These are phyloP conservation scores for Penicillium concentricum DNA, from an alignment of 2,329 filamentous ascomycete species.

Conservation along the genomic window DNA sequence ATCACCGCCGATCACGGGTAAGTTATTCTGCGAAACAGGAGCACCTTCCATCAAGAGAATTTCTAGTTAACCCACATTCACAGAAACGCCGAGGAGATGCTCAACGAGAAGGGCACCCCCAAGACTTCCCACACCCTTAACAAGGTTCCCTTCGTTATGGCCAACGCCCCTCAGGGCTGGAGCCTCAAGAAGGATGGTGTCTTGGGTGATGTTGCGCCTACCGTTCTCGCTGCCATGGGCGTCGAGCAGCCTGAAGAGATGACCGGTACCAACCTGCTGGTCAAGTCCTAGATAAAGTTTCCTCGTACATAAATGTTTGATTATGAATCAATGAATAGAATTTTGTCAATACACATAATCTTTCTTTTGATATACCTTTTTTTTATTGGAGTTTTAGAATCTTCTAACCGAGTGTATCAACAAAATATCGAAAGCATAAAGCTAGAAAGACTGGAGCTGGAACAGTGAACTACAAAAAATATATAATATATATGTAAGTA, in stretches of 20 bases:
- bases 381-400: background rate
- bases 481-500: background rate
- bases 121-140: slow-evolving; percentile 99
- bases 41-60: background rate
- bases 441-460: background rate
- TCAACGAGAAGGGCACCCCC: slow-evolving; percentile 89
- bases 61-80: slow-evolving; percentile 20
- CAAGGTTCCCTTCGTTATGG: slow-evolving; percentile 97
- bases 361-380: background rate
- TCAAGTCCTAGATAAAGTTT: slow-evolving; percentile 56
- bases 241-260: slow-evolving; percentile 87
- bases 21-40: slow-evolving; percentile 28
- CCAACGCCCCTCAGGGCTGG: slow-evolving; percentile 89
- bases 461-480: no score
- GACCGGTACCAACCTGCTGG: slow-evolving; percentile 79
- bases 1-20: slow-evolving; percentile 92
- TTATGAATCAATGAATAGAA: slow-evolving; percentile 26
- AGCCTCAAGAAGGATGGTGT: slow-evolving; percentile 82
- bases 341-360: slow-evolving; percentile 21
- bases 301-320: slow-evolving; percentile 13
- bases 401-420: background rate
- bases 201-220: slow-evolving; percentile 97
- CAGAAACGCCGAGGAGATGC: slow-evolving; percentile 96
- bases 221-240: slow-evolving; percentile 85
- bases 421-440: background rate